Conservation (phyloP, 192 early-diverging fungal genomes). For the Chytriomyces sp. region DNA sequence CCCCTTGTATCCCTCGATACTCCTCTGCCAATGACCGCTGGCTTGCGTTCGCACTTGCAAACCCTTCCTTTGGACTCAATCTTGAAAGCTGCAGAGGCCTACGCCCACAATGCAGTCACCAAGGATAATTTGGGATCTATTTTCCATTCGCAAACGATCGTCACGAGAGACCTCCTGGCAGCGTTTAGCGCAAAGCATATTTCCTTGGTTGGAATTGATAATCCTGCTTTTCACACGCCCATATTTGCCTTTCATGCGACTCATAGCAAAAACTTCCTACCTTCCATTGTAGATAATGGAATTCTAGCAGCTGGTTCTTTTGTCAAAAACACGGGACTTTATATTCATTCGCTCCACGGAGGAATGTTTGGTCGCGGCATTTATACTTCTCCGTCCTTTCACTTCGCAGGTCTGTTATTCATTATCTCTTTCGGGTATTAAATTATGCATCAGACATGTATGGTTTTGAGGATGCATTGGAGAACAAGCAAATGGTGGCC, state of each 20-base stretch:
- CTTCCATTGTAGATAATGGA: constrained; percentile 1
- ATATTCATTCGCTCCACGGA: background rate
- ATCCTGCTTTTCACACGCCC: background rate
- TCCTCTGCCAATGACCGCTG: too few relatives aligned
- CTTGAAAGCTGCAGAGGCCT: background rate
- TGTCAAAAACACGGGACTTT: background rate
- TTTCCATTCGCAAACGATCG: background rate
- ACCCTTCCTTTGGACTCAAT: background rate
- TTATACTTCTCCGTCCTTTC: background rate
- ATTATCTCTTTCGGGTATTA: background rate
- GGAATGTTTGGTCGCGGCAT: constrained; percentile 3
- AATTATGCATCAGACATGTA: background rate
- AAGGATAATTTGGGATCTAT: background rate
- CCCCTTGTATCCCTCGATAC: too few relatives aligned
- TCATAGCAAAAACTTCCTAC: background rate
- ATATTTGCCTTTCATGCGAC: constrained; percentile 3
- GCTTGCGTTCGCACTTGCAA: background rate
- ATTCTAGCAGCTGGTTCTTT: background rate
- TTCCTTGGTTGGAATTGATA: background rate
- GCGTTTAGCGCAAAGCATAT: background rate
- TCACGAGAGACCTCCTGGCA: background rate
- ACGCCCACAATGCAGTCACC: background rate
- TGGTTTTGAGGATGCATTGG: background rate
- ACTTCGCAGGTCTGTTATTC: background rate
- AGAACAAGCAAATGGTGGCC: background rate